phyloP scores from a whole-genome alignment of 2,329 filamentous ascomycete species.

The Metarhizium anisopliae region DNA sequence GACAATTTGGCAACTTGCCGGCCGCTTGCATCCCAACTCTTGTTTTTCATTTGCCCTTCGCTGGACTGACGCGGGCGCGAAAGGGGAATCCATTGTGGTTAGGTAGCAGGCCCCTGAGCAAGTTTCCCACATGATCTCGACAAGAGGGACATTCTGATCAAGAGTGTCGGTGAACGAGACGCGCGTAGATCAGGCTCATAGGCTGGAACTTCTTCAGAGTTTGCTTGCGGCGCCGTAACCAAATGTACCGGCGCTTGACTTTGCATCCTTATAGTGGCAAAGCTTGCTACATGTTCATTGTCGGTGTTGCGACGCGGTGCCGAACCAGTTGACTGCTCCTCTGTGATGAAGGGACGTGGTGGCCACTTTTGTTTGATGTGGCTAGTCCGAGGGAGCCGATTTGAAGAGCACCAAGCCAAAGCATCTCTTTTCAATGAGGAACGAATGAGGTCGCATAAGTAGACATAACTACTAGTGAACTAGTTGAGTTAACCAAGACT shows the following conservation, averaged over 20 bases:
- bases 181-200: background rate
- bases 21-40: background rate
- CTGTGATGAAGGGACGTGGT: background rate
- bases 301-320: background rate
- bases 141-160: background rate
- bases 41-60: background rate
- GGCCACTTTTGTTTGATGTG: background rate
- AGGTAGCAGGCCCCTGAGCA: background rate
- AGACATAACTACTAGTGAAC: no score
- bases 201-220: background rate
- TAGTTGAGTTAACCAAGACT: no score
- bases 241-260: background rate
- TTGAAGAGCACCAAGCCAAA: background rate
- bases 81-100: background rate
- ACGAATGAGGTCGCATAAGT: background rate
- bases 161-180: background rate
- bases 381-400: background rate
- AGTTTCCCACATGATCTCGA: background rate
- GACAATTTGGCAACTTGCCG: background rate
- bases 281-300: background rate
- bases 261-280: no score
- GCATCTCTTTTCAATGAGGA: background rate
- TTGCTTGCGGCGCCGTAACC: background rate
- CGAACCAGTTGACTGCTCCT: background rate
- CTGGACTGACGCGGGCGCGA: background rate